Evolutionary conservation across 352 stramenopile species (phyloP).

Genomic region (Halophytophthora polymorphica): DNA sequence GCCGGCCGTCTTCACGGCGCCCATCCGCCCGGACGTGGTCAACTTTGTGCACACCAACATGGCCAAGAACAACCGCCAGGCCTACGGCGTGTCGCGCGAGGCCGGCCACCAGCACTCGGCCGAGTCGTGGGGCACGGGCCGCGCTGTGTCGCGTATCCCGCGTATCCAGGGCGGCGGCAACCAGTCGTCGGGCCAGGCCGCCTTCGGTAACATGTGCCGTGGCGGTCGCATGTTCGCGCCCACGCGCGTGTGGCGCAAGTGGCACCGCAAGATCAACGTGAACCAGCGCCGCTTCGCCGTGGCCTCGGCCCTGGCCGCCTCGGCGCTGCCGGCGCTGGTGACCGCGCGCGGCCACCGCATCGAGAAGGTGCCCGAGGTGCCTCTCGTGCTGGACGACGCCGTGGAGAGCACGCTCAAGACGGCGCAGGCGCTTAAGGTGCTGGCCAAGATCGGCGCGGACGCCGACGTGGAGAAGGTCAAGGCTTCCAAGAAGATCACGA

Average conservation of each 20-base stretch:
- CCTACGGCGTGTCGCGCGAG: slow-evolving; percentile 95
- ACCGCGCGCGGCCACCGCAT: slow-evolving; percentile 98
- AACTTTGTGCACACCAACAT: slow-evolving; percentile 99
- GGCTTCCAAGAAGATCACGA: slow-evolving; percentile 97
- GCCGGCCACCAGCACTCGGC: slow-evolving; percentile 97
- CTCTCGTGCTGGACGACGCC: slow-evolving; percentile 94
- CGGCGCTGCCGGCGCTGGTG: slow-evolving; percentile 95
- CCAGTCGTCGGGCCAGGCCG: slow-evolving; percentile 96
- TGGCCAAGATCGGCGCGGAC: slow-evolving; percentile 92
- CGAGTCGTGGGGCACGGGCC: slow-evolving; percentile 98
- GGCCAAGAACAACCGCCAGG: slow-evolving; percentile 99
- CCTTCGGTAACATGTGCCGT: slow-evolving; percentile 99
- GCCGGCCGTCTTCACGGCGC: slow-evolving; percentile 95
- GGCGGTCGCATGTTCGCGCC: slow-evolving; percentile 98
- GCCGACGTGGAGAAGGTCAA: slow-evolving; percentile 97
- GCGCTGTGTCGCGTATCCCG: slow-evolving; percentile 98
- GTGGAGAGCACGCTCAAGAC: slow-evolving; percentile 96
- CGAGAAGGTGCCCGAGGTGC: slow-evolving; percentile 96
- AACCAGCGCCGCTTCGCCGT: slow-evolving; percentile 98
- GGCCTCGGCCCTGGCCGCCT: slow-evolving; percentile 96
- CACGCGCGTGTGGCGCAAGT: slow-evolving; percentile 99
- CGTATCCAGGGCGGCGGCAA: slow-evolving; percentile 98
- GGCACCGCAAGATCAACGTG: slow-evolving; percentile 98
- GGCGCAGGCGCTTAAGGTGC: slow-evolving; percentile 92
- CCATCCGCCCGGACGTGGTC: slow-evolving; percentile 98